Conservation (phyloP, 768 basidiomycete genomes). For the Royoungia palumana region DNA sequence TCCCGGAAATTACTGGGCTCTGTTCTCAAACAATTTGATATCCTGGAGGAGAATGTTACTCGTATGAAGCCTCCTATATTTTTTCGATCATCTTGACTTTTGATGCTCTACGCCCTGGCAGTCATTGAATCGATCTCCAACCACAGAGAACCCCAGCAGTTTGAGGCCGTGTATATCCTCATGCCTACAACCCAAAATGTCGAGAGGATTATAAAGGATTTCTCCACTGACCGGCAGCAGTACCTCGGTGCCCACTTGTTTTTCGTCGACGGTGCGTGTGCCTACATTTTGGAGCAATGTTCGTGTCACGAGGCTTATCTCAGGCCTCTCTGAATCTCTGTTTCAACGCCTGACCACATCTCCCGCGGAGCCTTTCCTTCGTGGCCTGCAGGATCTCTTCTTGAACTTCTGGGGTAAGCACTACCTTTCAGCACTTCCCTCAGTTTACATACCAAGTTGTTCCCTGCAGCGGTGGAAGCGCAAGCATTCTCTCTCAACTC, state of each 20-base stretch:
- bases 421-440: not conserved
- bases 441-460: conserved; percentile 9
- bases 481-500: conserved; percentile 78
- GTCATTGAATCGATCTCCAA: conserved; percentile 90
- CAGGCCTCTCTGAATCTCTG: conserved; percentile 75
- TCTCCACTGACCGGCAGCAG: conserved; percentile 55
- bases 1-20: conserved; percentile 79
- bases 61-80: conserved; percentile 53
- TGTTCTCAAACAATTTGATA: conserved; percentile 90
- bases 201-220: conserved; percentile 86
- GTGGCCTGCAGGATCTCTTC: conserved; percentile 79
- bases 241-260: conserved; percentile 88
- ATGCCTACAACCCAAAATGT: conserved; percentile 96
- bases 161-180: conserved; percentile 91
- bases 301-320: not conserved
- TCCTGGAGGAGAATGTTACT: conserved; percentile 94
- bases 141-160: conserved; percentile 76
- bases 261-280: conserved; percentile 79
- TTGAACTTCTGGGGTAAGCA: conserved; percentile 88
- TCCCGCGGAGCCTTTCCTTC: conserved; percentile 74
- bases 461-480: conserved; percentile 68
- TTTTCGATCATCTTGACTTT: not conserved
- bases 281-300: not conserved
- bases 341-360: conserved; percentile 74
- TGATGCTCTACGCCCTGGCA: conserved; percentile 36